These are phyloP conservation scores for Dictyostelium citrinum DNA, from an alignment of 78 protist species.

Conservation along the genomic window DNA sequence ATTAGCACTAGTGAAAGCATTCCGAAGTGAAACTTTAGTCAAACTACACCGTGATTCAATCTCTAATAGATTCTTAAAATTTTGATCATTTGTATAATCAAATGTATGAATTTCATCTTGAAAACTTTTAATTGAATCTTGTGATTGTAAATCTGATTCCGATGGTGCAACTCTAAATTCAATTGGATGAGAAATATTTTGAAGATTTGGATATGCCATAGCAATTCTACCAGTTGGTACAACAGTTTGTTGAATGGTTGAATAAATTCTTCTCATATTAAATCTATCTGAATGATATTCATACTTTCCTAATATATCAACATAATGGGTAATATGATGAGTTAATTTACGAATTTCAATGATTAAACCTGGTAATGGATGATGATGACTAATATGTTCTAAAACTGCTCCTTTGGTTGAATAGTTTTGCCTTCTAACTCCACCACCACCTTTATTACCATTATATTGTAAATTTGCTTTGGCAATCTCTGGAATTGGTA, in stretches of 20 bases:
- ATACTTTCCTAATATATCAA: constrained; percentile 20
- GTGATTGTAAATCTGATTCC: constrained; percentile 6
- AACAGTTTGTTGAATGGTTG: constrained; percentile 70
- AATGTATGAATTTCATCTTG: neutral
- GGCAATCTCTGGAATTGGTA: constrained; percentile 4
- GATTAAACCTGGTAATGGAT: constrained; percentile 45
- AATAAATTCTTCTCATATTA: constrained; percentile 18
- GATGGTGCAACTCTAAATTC: constrained; percentile 7
- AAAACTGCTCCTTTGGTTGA: constrained; percentile 1
- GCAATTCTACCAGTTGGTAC: constrained; percentile 79
- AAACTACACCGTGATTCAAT: neutral
- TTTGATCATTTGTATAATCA: neutral
- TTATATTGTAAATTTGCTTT: neutral
- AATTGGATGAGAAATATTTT: constrained; percentile 49
- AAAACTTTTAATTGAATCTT: neutral
- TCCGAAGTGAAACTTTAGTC: neutral
- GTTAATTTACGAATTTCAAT: constrained; percentile 38
- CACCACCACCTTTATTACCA: neutral
- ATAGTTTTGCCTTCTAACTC: neutral
- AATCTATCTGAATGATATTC: neutral
- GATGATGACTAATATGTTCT: constrained; percentile 28
- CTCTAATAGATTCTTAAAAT: constrained; percentile 10
- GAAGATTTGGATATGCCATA: constrained; percentile 70
- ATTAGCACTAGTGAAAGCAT: constrained; percentile 40
- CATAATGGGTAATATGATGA: constrained; percentile 59